Base-by-base conservation (phyloP, 1,284 basidiomycete species). In the Phylloporus sp. region DNA sequence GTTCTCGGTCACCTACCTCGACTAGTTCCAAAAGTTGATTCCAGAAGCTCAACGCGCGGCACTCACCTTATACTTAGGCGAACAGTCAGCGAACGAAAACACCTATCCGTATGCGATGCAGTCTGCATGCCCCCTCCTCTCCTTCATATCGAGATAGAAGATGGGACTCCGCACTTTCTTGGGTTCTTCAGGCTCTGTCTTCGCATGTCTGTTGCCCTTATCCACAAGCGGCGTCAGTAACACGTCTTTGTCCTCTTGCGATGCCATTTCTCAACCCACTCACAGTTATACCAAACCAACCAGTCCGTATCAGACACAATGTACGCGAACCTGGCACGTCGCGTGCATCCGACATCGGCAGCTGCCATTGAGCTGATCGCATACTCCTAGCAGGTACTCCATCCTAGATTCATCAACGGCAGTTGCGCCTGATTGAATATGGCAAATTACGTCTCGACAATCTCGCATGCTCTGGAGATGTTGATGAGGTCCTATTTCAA, bases 141-240 rank as follows among this genome's bases (percentile, higher is more conserved):
- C 80, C 63, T 82, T 80, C 63, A 75, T 75, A 32, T 77, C 75
- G 27, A 77, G 73, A 58, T 73, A 73, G 74, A 93, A 91, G 47
- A 87, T 88, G 5, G 91, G 90, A 73, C 90, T 92, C 71, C 94
- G 82, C 60, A 93, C 88, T 77, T 87, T 89, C 78, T 91, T 90
- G 7, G 81, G 85, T 62, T 86, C 83, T 72, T 89, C 89, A 0
- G 90, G 89, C 71, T 89, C 89, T 0, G 90, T 90, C 63, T 87
- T 84, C 10, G 92, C 91, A 64, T 85, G 85, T 27, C 84, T 87
- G 76, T 93, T 94, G 66, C 92, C 93, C 77, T 94, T 94, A 78
- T 94, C 91, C 19, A 91, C 76, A 53, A 85, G 85, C 0, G 91
- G 91, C 19, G 90, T 91, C 37, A 84, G 81, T 15, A 84, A 85